phyloP scores from a whole-genome alignment of 768 basidiomycete genomes.

The Butyriboletus loyo region DNA sequence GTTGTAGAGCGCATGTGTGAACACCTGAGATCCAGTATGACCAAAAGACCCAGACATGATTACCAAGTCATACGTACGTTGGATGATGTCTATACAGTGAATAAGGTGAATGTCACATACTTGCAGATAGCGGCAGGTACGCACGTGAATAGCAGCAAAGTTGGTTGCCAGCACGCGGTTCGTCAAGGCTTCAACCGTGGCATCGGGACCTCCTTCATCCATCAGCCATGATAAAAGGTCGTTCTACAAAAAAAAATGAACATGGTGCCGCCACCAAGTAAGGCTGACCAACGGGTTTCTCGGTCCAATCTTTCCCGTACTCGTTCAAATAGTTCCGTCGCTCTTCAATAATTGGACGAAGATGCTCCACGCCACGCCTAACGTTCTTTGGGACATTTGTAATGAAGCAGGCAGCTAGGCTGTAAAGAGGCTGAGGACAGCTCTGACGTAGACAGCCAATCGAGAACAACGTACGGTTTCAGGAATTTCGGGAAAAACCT shows the following conservation, averaged over 20 bases:
- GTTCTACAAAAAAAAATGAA: too few relatives aligned
- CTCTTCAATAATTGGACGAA: constrained; percentile 32
- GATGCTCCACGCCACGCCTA: constrained; percentile 2
- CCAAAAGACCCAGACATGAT: background rate
- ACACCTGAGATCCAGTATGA: background rate
- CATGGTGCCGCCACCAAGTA: background rate
- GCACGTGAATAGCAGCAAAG: too few relatives aligned
- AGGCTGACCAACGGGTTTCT: constrained; percentile 30
- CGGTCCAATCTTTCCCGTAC: constrained; percentile 26
- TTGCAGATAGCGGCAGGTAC: background rate
- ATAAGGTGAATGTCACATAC: background rate
- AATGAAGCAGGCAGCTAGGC: constrained; percentile 17
- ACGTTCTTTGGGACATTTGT: constrained; percentile 1
- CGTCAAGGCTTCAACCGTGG: too few relatives aligned
- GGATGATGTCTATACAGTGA: too few relatives aligned
- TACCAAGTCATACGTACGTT: background rate
- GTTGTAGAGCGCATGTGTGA: background rate
- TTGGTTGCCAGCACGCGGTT: too few relatives aligned
- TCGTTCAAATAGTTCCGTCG: constrained; percentile 20
- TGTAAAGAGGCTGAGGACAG: background rate
- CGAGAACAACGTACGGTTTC: constrained; percentile 25
- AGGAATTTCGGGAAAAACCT: constrained; percentile 32
- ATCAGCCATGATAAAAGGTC: too few relatives aligned
- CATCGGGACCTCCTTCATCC: too few relatives aligned
- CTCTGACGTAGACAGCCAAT: background rate